Conservation (phyloP, 2,329 filamentous ascomycete genomes). For the Aureobasidium sp. region DNA sequence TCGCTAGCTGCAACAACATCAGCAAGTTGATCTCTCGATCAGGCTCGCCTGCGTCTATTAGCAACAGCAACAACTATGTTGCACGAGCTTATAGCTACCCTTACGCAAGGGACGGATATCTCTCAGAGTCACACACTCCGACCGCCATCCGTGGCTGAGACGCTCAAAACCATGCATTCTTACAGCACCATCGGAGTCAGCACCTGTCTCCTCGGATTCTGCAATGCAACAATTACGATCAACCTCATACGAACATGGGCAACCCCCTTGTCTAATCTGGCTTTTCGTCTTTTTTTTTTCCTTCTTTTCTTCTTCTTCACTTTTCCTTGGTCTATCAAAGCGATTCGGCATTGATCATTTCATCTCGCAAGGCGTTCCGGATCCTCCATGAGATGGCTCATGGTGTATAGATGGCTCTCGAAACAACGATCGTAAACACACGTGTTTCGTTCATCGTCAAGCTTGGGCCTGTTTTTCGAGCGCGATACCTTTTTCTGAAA, state of each 20-base stretch:
- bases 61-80: constrained; percentile 19
- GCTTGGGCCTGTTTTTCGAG: neutral
- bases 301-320: neutral
- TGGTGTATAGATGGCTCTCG: constrained; percentile 8
- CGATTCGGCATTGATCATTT: constrained; percentile 9
- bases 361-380: constrained; percentile 10
- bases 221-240: neutral
- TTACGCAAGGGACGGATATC: constrained; percentile 26
- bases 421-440: neutral
- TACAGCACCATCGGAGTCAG: neutral
- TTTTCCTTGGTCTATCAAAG: constrained; percentile 10
- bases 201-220: neutral
- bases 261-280: neutral
- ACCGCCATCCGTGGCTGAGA: constrained; percentile 29
- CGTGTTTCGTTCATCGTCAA: neutral
- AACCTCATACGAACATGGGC: neutral
- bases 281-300: neutral
- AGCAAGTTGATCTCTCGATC: constrained; percentile 19
- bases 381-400: neutral
- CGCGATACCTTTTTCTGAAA: neutral
- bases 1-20: constrained; percentile 19
- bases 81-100: constrained; percentile 26
- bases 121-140: constrained; percentile 25
- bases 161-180: neutral
- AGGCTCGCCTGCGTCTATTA: constrained; percentile 24